phyloP scores from a whole-genome alignment of 2,329 filamentous ascomycete genomes.

The Paracoccidioides lutzii region DNA sequence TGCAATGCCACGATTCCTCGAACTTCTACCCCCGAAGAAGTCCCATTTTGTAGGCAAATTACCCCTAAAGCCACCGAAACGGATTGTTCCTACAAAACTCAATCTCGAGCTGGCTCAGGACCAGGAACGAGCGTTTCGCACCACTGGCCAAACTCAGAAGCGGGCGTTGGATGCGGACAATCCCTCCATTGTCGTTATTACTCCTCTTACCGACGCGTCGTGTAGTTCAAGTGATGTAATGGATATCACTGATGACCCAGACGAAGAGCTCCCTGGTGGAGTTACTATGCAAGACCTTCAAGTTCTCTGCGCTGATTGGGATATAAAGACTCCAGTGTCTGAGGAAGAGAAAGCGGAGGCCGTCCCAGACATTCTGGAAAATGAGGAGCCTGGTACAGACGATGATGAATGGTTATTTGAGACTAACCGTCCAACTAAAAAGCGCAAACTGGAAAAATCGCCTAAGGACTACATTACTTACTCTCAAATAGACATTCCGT shows the following conservation, averaged over 20 bases:
- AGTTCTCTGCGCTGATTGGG: slow-evolving; percentile 79
- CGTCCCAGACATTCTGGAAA: slow-evolving; percentile 11
- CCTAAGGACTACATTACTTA: slow-evolving; percentile 37
- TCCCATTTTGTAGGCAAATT: slow-evolving; percentile 67
- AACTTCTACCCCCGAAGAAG: slow-evolving; percentile 68
- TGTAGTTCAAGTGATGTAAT: slow-evolving; percentile 36
- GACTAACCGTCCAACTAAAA: slow-evolving; percentile 47
- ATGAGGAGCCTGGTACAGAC: slow-evolving; percentile 42
- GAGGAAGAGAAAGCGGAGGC: slow-evolving; percentile 19
- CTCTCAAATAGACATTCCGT: slow-evolving; percentile 51
- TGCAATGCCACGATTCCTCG: slow-evolving; percentile 63
- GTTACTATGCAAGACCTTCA: slow-evolving; percentile 69
- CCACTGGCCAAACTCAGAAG: slow-evolving; percentile 50
- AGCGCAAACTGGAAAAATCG: slow-evolving; percentile 43
- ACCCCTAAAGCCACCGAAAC: slow-evolving; percentile 65
- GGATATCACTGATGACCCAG: slow-evolving; percentile 41
- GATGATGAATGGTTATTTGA: slow-evolving; percentile 40
- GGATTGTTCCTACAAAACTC: slow-evolving; percentile 74
- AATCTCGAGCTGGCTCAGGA: slow-evolving; percentile 76
- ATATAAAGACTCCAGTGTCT: slow-evolving; percentile 45
- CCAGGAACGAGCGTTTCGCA: slow-evolving; percentile 71
- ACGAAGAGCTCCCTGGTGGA: slow-evolving; percentile 51
- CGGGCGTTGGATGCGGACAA: slow-evolving; percentile 40
- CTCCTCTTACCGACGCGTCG: slow-evolving; percentile 34
- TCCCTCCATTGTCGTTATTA: slow-evolving; percentile 41